Base-by-base conservation (phyloP, 768 basidiomycete species). In the Coprinellus micaceus region DNA sequence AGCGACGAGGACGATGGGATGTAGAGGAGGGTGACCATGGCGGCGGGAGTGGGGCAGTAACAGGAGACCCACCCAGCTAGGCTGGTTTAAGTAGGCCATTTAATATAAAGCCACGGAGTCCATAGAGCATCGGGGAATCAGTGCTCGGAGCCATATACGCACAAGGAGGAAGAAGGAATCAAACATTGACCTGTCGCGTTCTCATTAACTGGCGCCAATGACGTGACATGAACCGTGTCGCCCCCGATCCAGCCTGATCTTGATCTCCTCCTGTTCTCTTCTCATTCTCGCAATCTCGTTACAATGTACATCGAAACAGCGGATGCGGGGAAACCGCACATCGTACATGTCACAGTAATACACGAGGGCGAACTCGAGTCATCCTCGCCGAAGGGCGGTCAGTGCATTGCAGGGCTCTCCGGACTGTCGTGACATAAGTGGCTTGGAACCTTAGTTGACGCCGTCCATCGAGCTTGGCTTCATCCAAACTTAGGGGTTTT, bases 1-100 rank as follows among this genome's bases (percentile, higher is more conserved):
- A 85, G 75, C 4, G 72, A 69, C 0, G 75, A 75, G 56, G 73
- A 75, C 30, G 78, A 74, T 1, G 70, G 72, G 52, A 57, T 67
- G 52, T 81, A 57, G 7, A 65, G 58, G 46, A 62, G 26, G 47
- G 66, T 22, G 24, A 58, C 30, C 19, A 64, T 48, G 65, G 66
- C 69, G 45, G 56, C 51, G 54, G 21, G 43, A 46, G 49, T 39
- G 17, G 56, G 40, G 7, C 28, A 37, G 30, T 9, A 17, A 55
- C 21, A 30, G 44, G 47, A 45, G 26, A 1, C 29, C 33, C 37
- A 37, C 19, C 29, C 17, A n/a, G 15, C 28, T 6, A 56, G 36
- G 33, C 33, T 5, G n/a, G 11, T 22, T 57, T 57, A 49, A 49
- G 50, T 57, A 49, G 37, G 24, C 25, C 26, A 41, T 52, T 50